These are phyloP conservation scores for Gastrolobium villosum DNA, from an alignment of 306 rosid species.

Conservation along the genomic window DNA sequence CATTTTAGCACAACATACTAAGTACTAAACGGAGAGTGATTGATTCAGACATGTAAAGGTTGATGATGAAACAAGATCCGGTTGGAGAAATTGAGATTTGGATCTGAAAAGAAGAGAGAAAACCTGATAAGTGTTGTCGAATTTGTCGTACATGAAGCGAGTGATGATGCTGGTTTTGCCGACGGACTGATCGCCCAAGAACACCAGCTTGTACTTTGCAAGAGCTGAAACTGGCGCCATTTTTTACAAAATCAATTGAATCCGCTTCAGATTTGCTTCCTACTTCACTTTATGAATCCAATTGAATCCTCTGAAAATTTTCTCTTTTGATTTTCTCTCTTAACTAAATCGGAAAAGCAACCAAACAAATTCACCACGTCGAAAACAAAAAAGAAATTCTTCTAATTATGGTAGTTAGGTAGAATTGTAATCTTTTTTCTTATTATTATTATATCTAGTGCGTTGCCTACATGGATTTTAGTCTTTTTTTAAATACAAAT, in stretches of 20 bases:
- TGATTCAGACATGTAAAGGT: too few relatives aligned
- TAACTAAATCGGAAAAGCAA: not conserved
- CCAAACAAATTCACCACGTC: too few relatives aligned
- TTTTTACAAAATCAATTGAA: conserved; percentile 8
- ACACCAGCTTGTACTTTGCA: conserved; percentile 70
- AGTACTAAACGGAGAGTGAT: too few relatives aligned
- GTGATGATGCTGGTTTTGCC: conserved; percentile 76
- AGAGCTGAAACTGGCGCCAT: conserved; percentile 77
- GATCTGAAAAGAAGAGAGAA: conserved; percentile 48
- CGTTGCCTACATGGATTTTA: too few relatives aligned
- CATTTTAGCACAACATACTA: not conserved
- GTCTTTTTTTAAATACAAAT: too few relatives aligned
- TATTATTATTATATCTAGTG: too few relatives aligned
- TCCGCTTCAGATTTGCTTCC: not conserved
- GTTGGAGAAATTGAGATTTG: not conserved
- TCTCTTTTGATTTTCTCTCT: not conserved
- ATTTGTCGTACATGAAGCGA: conserved; percentile 76
- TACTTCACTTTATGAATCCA: not conserved
- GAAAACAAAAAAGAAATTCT: too few relatives aligned
- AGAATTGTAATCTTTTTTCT: too few relatives aligned
- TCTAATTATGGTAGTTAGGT: too few relatives aligned
- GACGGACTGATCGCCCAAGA: conserved; percentile 73
- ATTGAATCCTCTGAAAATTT: not conserved
- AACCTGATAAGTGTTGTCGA: conserved; percentile 73
- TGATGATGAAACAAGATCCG: too few relatives aligned